These are phyloP conservation scores for Brettanomyces anomalus DNA, from an alignment of 805 yeast species.

Conservation along the genomic window DNA sequence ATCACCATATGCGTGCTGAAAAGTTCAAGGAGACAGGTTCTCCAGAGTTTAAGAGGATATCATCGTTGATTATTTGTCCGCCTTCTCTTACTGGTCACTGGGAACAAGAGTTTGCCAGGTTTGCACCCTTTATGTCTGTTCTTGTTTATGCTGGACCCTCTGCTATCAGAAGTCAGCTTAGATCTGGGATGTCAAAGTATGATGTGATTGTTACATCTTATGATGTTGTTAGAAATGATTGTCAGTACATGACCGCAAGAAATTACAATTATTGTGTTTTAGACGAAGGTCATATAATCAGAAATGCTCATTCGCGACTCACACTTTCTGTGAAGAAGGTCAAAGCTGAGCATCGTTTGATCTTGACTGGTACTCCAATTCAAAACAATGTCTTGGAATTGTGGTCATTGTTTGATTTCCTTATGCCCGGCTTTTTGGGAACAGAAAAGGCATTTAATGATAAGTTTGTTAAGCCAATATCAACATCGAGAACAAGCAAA, in stretches of 20 bases:
- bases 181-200: constrained; percentile 41
- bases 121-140: constrained; percentile 78
- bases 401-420: constrained; percentile 95
- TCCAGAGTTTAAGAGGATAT: constrained; percentile 62
- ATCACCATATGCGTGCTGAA: constrained; percentile 77
- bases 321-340: constrained; percentile 81
- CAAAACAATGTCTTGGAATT: constrained; percentile 94
- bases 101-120: constrained; percentile 90
- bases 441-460: constrained; percentile 91
- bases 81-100: constrained; percentile 98
- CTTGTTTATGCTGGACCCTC: constrained; percentile 95
- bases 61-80: constrained; percentile 87
- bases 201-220: constrained; percentile 92
- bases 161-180: constrained; percentile 47
- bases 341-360: constrained; percentile 80
- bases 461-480: constrained; percentile 94
- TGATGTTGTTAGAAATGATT: constrained; percentile 93
- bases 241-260: constrained; percentile 45
- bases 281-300: constrained; percentile 97
- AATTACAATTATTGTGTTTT: constrained; percentile 90
- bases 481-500: constrained; percentile 84
- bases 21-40: constrained; percentile 53
- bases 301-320: constrained; percentile 80
- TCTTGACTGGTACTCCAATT: constrained; percentile 95
- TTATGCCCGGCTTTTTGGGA: constrained; percentile 98